phyloP scores from a whole-genome alignment of 805 yeast genomes.

The Lipomyces sp. region DNA sequence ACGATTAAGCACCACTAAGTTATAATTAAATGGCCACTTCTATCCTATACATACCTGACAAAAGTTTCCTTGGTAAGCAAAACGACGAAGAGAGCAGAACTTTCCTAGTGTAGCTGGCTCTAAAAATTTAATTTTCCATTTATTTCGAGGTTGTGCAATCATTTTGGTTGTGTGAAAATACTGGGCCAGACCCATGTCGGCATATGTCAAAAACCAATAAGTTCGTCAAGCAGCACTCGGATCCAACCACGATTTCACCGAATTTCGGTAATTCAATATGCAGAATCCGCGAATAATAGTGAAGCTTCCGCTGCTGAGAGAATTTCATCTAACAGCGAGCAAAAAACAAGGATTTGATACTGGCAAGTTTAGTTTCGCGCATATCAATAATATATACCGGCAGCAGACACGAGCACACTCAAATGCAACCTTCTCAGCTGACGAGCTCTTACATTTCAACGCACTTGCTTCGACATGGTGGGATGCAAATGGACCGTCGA shows the following conservation, averaged over 20 bases:
- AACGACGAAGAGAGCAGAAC: too few species aligned
- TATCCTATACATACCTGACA: too few species aligned
- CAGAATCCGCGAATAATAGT: not conserved
- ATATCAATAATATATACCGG: not conserved
- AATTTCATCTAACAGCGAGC: not conserved
- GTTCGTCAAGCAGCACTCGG: not conserved
- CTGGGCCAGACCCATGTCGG: too few species aligned
- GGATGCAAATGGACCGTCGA: constrained; percentile 91
- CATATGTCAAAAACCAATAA: too few species aligned
- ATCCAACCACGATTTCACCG: not conserved
- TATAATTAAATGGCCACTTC: too few species aligned
- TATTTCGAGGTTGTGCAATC: too few species aligned
- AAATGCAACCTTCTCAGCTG: constrained; percentile 40
- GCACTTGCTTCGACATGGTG: constrained; percentile 96
- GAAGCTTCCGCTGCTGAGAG: not conserved
- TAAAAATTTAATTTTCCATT: too few species aligned
- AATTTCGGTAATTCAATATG: not conserved
- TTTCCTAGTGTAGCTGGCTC: too few species aligned
- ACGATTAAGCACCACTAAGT: too few species aligned
- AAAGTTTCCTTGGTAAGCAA: too few species aligned
- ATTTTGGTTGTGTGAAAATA: too few species aligned
- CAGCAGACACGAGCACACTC: constrained; percentile 9
- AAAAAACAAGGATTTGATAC: not conserved
- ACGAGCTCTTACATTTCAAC: constrained; percentile 81
- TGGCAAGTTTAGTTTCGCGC: not conserved